phyloP scores from a whole-genome alignment of 768 basidiomycete genomes.

The Coprinellus aureogranulatus region DNA sequence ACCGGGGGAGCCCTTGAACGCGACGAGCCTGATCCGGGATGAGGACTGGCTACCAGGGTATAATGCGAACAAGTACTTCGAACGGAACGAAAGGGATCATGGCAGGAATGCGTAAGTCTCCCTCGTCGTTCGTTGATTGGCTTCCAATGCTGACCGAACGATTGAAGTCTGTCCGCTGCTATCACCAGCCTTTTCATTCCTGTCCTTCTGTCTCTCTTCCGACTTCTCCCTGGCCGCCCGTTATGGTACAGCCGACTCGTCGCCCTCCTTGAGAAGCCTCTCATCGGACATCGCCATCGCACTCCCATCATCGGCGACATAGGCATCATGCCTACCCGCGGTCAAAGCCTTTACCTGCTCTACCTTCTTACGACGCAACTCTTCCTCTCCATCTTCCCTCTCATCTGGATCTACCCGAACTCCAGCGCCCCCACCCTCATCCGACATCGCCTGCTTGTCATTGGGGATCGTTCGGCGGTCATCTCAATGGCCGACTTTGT shows the following conservation, averaged over 20 bases:
- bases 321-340: conserved; percentile 10
- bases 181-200: conserved; percentile 7
- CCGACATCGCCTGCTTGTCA: not conserved
- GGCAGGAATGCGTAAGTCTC: not conserved
- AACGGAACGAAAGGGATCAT: not conserved
- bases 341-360: conserved; percentile 7
- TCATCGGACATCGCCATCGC: conserved; percentile 7
- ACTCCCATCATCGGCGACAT: not conserved
- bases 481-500: conserved; percentile 12
- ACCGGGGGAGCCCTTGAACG: conserved; percentile 3
- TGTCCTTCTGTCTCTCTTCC: conserved; percentile 5
- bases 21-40: conserved; percentile 3
- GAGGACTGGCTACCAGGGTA: not conserved
- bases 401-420: conserved; percentile 8
- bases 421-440: not conserved
- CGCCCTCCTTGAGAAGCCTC: conserved; percentile 3
- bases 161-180: too few species aligned
- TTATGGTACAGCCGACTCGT: conserved; percentile 11
- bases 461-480: conserved; percentile 5
- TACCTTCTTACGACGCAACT: conserved; percentile 9
- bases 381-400: conserved; percentile 10
- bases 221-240: conserved; percentile 9
- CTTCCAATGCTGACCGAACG: too few species aligned
- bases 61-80: conserved; percentile 2
- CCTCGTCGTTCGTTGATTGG: too few species aligned